A percentile compares a stretch with the other conserved stretches of the same genome.
Conservation (phyloP, 2,329 filamentous ascomycete genomes). For the Geosmithia flava region DNA sequence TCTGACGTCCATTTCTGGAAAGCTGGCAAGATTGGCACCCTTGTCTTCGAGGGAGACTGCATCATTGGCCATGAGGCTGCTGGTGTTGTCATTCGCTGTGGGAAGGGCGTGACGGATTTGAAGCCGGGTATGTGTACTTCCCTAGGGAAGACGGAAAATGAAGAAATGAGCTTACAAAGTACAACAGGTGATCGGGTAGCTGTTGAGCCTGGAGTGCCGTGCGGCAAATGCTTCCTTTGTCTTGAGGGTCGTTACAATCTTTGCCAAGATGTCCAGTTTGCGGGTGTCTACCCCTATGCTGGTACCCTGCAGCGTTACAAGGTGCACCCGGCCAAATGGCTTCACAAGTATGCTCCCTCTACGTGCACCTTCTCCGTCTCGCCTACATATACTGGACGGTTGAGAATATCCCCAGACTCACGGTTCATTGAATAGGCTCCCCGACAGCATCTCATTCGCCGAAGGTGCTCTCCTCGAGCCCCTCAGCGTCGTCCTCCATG, state of each 20-base stretch:
- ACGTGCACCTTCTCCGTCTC: background rate
- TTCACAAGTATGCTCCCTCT: slow-evolving; percentile 21
- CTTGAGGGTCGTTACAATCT: slow-evolving; percentile 45
- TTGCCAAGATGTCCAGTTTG: slow-evolving; percentile 47
- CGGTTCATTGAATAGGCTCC: slow-evolving; percentile 20
- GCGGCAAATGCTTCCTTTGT: slow-evolving; percentile 44
- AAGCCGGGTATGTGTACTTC: slow-evolving; percentile 22
- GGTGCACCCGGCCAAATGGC: slow-evolving; percentile 43
- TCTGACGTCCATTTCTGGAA: slow-evolving; percentile 62
- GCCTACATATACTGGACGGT: no score
- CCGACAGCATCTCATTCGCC: slow-evolving; percentile 40
- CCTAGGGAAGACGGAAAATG: background rate
- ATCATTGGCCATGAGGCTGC: slow-evolving; percentile 55
- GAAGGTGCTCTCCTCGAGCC: slow-evolving; percentile 54
- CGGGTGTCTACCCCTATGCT: slow-evolving; percentile 41
- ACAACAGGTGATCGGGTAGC: slow-evolving; percentile 44
- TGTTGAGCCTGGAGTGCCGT: slow-evolving; percentile 51
- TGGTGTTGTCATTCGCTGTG: slow-evolving; percentile 44
- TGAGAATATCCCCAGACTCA: no score
- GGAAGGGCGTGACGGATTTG: slow-evolving; percentile 38
- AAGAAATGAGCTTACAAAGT: background rate
- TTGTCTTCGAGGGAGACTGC: slow-evolving; percentile 50
- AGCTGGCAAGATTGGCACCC: slow-evolving; percentile 46
- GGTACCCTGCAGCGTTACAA: slow-evolving; percentile 47
- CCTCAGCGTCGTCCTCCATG: slow-evolving; percentile 49